Conservation (phyloP, 129 eudicot species). For the Ambrosia trifida region DNA sequence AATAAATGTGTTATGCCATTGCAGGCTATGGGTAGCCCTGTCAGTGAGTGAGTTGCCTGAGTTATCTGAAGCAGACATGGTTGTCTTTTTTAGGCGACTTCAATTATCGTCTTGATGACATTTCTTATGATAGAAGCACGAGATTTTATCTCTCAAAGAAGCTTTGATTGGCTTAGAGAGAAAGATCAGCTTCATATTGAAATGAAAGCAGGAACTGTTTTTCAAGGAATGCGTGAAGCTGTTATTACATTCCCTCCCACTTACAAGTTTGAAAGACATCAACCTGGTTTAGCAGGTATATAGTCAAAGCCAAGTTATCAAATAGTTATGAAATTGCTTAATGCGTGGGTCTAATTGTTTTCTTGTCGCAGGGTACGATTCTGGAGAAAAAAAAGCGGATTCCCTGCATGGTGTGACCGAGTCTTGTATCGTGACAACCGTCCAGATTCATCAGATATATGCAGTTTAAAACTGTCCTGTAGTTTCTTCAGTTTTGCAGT, state of each 20-base stretch:
- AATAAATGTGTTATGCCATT: conserved; percentile 23
- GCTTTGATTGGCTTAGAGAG: conserved; percentile 97
- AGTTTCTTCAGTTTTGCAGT: conserved; percentile 69
- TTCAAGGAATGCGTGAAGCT: conserved; percentile 99
- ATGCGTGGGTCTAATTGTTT: neutral
- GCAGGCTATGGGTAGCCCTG: conserved; percentile 51
- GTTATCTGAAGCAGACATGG: conserved; percentile 92
- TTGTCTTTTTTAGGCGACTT: conserved; percentile 93
- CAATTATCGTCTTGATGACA: conserved; percentile 86
- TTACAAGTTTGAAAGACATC: conserved; percentile 88
- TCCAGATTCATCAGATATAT: conserved; percentile 55
- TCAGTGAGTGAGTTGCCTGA: conserved; percentile 68
- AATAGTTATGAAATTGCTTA: conserved; percentile 19
- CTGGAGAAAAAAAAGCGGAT: conserved; percentile 96
- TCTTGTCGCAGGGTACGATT: conserved; percentile 73
- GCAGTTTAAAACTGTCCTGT: conserved; percentile 90
- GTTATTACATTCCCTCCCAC: conserved; percentile 86
- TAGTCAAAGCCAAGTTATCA: neutral
- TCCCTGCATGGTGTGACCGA: conserved; percentile 99
- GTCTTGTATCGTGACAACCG: conserved; percentile 88
- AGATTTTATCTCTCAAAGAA: conserved; percentile 91
- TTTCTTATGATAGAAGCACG: conserved; percentile 97
- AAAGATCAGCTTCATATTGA: conserved; percentile 85
- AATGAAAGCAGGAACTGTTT: conserved; percentile 92
- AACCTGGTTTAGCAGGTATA: conserved; percentile 89